Evolutionary conservation across 306 rosid species (phyloP).

Genomic region (Trichosanthes cucumerina): DNA sequence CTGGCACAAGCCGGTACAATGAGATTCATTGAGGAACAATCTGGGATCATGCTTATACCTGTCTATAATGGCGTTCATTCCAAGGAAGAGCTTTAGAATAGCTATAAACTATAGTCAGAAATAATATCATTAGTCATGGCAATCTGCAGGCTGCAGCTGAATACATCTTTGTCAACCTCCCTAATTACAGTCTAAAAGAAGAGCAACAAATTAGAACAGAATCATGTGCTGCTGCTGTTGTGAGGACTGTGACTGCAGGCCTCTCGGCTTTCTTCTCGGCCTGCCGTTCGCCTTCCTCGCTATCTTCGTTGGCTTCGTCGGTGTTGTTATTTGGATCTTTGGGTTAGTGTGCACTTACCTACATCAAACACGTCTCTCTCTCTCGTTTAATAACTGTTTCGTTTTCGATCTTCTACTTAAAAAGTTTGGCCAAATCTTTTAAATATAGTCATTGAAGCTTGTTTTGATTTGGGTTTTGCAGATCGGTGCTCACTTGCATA

Average conservation of each 20-base stretch:
- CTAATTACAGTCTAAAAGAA: not conserved
- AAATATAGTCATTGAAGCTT: not conserved
- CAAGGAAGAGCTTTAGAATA: not conserved
- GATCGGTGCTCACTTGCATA: conserved; percentile 56
- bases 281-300: not conserved
- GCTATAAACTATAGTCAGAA: not conserved
- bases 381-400: not conserved
- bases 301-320: not conserved
- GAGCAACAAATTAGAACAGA: not conserved
- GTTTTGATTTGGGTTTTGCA: conserved; percentile 11
- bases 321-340: not conserved
- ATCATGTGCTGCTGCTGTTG: not conserved
- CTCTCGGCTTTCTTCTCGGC: not conserved
- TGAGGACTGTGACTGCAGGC: not conserved
- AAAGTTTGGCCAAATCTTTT: not conserved
- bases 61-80: not conserved
- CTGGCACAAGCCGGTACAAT: not conserved
- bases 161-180: not conserved
- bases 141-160: not conserved
- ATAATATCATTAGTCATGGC: not conserved
- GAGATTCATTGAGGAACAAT: not conserved
- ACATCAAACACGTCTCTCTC: not conserved
- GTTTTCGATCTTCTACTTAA: not conserved
- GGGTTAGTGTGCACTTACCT: not conserved
- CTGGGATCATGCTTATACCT: not conserved